Percentiles rank a stretch among this genome's conserved stretches.
Evolutionary conservation across 208 protist species (phyloP).

Genomic region (Plasmodiophora brassicae): DNA sequence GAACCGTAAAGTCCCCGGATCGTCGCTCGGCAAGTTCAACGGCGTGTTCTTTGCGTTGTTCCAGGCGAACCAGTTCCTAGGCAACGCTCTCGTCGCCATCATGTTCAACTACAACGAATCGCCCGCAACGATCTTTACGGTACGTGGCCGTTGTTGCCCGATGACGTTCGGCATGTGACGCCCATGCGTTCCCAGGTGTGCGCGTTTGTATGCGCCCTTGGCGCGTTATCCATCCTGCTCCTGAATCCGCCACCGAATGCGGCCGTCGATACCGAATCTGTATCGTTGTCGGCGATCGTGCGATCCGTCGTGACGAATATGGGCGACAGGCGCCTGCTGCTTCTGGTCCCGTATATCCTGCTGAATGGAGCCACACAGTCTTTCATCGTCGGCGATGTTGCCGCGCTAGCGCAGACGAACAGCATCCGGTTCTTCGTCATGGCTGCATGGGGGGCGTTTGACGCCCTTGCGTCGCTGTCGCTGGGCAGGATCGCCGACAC

Average conservation of each 20-base stretch:
- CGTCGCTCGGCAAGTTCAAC: not conserved
- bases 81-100: not conserved
- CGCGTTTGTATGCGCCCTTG: not conserved
- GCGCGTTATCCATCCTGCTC: not conserved
- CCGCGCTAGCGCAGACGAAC: not conserved
- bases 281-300: not conserved
- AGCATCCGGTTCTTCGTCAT: not conserved
- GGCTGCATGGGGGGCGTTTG: not conserved
- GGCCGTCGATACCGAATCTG: too few relatives aligned
- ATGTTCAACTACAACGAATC: not conserved
- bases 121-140: not conserved
- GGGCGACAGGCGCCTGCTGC: not conserved
- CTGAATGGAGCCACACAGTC: not conserved
- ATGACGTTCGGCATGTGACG: too few relatives aligned
- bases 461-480: not conserved
- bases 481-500: not conserved
- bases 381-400: constrained; percentile 29
- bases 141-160: too few relatives aligned
- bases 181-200: too few relatives aligned
- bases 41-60: constrained; percentile 2
- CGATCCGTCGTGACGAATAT: not conserved
- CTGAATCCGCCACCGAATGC: not conserved
- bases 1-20: not conserved
- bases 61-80: constrained; percentile 15
- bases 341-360: not conserved